Conservation (phyloP, 345 rosid species). For the Citrus sp. region DNA sequence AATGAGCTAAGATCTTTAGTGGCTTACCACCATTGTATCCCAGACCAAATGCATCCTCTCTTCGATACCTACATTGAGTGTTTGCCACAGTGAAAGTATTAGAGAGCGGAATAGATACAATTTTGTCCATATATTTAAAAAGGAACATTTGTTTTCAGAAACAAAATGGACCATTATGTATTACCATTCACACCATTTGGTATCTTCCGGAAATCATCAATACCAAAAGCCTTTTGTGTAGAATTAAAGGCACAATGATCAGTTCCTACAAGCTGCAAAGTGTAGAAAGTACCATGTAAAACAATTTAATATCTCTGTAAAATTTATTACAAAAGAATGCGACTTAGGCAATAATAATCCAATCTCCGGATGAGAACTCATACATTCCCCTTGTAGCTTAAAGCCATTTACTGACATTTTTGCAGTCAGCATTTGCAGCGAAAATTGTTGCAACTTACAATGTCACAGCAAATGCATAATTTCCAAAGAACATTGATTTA, state of each 20-base stretch:
- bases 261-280: slow-evolving; percentile 91
- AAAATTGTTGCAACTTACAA: not conserved
- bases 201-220: slow-evolving; percentile 88
- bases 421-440: not conserved
- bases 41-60: slow-evolving; percentile 98
- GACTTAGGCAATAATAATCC: not conserved
- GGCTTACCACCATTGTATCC: slow-evolving; percentile 96
- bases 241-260: slow-evolving; percentile 91
- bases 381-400: not conserved
- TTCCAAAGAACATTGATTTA: not conserved
- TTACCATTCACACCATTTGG: slow-evolving; percentile 97
- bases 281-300: slow-evolving; percentile 14
- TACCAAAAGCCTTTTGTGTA: slow-evolving; percentile 75
- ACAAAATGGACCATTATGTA: slow-evolving; percentile 18
- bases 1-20: not conserved
- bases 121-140: not conserved
- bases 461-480: not conserved
- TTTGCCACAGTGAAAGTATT: slow-evolving; percentile 10
- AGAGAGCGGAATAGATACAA: slow-evolving; percentile 6
- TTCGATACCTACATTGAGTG: slow-evolving; percentile 61
- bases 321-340: not conserved
- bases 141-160: not conserved
- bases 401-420: not conserved
- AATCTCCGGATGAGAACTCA: not conserved
- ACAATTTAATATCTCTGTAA: not conserved